phyloP scores from a whole-genome alignment of 495 filamentous ascomycete species.

The Podospora bellae-mahoneyi region DNA sequence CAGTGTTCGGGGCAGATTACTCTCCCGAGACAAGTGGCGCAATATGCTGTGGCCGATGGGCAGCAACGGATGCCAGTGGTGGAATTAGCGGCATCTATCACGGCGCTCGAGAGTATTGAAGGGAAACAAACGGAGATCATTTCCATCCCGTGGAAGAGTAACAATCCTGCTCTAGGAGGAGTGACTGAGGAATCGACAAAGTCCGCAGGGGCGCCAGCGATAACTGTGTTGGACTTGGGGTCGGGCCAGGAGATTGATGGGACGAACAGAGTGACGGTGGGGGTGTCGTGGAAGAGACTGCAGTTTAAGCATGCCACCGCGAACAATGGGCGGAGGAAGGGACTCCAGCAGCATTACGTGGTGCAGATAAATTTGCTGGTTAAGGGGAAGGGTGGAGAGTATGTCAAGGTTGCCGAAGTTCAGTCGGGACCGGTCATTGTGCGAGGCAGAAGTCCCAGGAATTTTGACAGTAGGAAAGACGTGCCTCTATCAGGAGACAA shows the following conservation, averaged over 20 bases:
- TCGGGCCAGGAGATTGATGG: constrained; percentile 63
- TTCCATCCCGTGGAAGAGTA: constrained; percentile 88
- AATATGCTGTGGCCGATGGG: constrained; percentile 67
- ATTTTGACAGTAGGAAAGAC: constrained; percentile 66
- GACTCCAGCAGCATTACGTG: constrained; percentile 67
- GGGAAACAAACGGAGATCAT: constrained; percentile 87
- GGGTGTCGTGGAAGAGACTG: constrained; percentile 84
- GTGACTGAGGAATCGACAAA: constrained; percentile 41
- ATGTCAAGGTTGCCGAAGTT: constrained; percentile 58
- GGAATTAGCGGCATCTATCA: constrained; percentile 74
- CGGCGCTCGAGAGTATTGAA: constrained; percentile 86
- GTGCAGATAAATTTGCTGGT: constrained; percentile 62
- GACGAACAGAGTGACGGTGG: constrained; percentile 69
- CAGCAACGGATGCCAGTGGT: constrained; percentile 70
- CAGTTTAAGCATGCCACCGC: constrained; percentile 93
- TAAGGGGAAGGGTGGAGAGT: constrained; percentile 56
- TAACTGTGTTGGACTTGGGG: constrained; percentile 68
- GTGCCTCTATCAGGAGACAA: constrained; percentile 56
- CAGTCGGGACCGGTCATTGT: constrained; percentile 66
- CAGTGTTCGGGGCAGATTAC: constrained; percentile 83
- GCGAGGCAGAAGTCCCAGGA: constrained; percentile 62
- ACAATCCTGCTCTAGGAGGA: constrained; percentile 54
- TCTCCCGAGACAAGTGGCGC: constrained; percentile 65
- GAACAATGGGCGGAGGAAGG: constrained; percentile 71
- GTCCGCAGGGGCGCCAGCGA: constrained; percentile 48